These are phyloP conservation scores for Coprinopsis sp. DNA, from an alignment of 768 basidiomycete species.

Conservation along the genomic window DNA sequence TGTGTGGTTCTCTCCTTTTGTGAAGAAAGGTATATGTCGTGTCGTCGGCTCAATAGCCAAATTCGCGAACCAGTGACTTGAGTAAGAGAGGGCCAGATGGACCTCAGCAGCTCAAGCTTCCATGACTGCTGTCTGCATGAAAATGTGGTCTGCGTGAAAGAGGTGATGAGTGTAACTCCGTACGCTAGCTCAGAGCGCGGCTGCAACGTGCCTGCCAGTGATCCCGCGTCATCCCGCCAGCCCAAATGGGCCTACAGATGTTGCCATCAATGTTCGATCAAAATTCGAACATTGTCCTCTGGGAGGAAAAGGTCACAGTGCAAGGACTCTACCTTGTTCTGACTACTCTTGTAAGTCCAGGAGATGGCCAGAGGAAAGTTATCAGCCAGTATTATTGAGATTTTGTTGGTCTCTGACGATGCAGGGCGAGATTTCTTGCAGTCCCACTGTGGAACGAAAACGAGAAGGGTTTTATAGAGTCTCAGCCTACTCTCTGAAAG, in stretches of 20 bases:
- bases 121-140: conserved; percentile 39
- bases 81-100: conserved; percentile 60
- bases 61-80: conserved; percentile 40
- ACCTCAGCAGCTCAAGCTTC: conserved; percentile 74
- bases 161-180: background rate
- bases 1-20: conserved; percentile 18
- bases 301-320: background rate
- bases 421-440: too few relatives aligned
- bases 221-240: background rate
- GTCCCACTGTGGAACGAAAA: too few relatives aligned
- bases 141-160: conserved; percentile 12
- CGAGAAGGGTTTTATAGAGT: too few relatives aligned
- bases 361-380: too few relatives aligned
- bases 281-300: background rate
- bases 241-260: conserved; percentile 11
- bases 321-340: background rate
- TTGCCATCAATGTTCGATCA: conserved; percentile 4
- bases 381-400: too few relatives aligned
- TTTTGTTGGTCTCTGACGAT: too few relatives aligned
- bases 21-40: conserved; percentile 4
- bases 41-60: conserved; percentile 17
- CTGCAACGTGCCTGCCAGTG: conserved; percentile 22
- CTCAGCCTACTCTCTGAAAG: too few relatives aligned
- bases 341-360: too few relatives aligned
- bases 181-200: background rate